These are phyloP conservation scores for Hemileia vastatrix DNA, from an alignment of 1,284 basidiomycete species.

Conservation along the genomic window DNA sequence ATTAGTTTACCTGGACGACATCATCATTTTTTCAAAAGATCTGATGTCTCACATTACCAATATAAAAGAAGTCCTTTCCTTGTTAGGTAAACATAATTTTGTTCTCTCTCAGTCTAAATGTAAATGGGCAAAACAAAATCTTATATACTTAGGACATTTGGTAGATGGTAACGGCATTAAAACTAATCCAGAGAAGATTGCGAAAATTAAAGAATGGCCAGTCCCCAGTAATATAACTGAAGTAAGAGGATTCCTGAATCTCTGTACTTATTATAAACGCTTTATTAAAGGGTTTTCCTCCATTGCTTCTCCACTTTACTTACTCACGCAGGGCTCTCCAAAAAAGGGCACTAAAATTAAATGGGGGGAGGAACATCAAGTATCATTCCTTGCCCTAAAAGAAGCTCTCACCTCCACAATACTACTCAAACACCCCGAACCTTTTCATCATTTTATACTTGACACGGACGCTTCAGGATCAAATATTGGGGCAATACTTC, in stretches of 20 bases:
- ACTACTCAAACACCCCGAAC: slow-evolving; percentile 1
- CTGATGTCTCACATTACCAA: not conserved
- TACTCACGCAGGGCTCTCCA: slow-evolving; percentile 1
- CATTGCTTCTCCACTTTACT: not conserved
- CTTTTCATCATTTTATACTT: too few species aligned
- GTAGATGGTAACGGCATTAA: not conserved
- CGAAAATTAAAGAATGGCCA: not conserved
- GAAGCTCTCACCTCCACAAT: not conserved
- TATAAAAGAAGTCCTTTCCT: not conserved
- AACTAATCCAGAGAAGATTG: not conserved
- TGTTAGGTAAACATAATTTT: not conserved
- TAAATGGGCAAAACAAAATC: not conserved
- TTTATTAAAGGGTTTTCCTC: not conserved
- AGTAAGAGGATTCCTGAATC: slow-evolving; percentile 5
- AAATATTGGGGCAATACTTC: slow-evolving; percentile 8
- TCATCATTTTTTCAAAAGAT: not conserved
- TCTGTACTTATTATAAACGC: slow-evolving; percentile 1
- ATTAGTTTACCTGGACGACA: slow-evolving; percentile 1
- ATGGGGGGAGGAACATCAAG: not conserved
- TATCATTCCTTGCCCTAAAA: not conserved
- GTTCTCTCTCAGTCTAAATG: not conserved
- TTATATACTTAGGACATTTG: not conserved
- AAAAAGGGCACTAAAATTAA: not conserved
- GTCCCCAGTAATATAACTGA: not conserved
- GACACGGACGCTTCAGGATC: not conserved